These are phyloP conservation scores for Xanthoconium stramineum DNA, from an alignment of 768 basidiomycete species.

Conservation along the genomic window DNA sequence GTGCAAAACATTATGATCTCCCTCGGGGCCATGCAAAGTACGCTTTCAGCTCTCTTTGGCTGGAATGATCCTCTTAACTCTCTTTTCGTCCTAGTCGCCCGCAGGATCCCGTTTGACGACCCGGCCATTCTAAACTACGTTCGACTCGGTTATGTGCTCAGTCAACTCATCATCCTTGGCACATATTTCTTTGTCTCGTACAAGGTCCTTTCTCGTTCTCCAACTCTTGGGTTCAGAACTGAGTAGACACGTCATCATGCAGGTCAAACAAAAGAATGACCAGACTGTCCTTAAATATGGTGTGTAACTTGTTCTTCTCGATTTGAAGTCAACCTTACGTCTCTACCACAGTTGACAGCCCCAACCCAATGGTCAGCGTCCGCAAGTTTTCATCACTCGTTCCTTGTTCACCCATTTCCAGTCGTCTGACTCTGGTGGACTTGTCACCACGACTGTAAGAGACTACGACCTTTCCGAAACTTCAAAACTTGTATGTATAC, in stretches of 20 bases:
- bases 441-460: conserved; percentile 86
- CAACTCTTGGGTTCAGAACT: background rate
- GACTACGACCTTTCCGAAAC: conserved; percentile 93
- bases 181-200: conserved; percentile 79
- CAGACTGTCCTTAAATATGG: conserved; percentile 95
- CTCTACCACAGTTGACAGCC: conserved; percentile 59
- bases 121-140: conserved; percentile 78
- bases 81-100: conserved; percentile 59
- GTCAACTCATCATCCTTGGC: conserved; percentile 68
- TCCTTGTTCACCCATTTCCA: conserved; percentile 20
- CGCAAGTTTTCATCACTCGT: background rate
- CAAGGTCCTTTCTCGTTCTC: conserved; percentile 42
- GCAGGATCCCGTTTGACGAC: conserved; percentile 88
- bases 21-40: conserved; percentile 90
- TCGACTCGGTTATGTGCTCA: conserved; percentile 75
- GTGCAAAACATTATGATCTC: conserved; percentile 85
- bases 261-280: conserved; percentile 97
- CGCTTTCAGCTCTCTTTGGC: conserved; percentile 6
- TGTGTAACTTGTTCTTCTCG: conserved; percentile 33
- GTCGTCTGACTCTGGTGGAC: conserved; percentile 64
- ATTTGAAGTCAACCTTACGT: background rate
- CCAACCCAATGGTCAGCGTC: conserved; percentile 66
- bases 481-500: conserved; percentile 66
- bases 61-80: background rate
- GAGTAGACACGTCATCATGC: conserved; percentile 14